These are phyloP conservation scores for Quercus bicolor DNA, from an alignment of 306 rosid species.

Conservation along the genomic window DNA sequence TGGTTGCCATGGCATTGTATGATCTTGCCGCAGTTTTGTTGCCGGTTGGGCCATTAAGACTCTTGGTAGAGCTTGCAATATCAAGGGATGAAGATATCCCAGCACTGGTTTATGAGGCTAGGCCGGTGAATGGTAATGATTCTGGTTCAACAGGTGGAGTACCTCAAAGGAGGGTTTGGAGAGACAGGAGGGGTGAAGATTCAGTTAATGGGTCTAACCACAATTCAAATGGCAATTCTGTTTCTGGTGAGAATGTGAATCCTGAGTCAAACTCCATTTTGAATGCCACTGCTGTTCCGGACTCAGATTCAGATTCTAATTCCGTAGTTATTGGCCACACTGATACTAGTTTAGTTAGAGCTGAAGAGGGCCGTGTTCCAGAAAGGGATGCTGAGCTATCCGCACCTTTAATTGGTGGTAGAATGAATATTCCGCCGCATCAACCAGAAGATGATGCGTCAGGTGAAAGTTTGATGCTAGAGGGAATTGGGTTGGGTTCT, in stretches of 20 bases:
- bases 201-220: slow-evolving; percentile 18
- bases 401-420: slow-evolving; percentile 51
- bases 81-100: slow-evolving; percentile 95
- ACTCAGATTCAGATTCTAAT: slow-evolving; percentile 19
- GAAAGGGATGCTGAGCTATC: slow-evolving; percentile 43
- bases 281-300: slow-evolving; percentile 5
- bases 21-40: slow-evolving; percentile 89
- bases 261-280: slow-evolving; percentile 16
- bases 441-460: slow-evolving; percentile 28
- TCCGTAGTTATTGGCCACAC: slow-evolving; percentile 5
- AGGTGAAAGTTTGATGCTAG: slow-evolving; percentile 54
- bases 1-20: slow-evolving; percentile 86
- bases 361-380: slow-evolving; percentile 58
- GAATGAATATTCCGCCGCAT: slow-evolving; percentile 27
- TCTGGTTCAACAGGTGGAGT: slow-evolving; percentile 27
- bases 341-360: slow-evolving; percentile 23
- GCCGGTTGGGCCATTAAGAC: slow-evolving; percentile 81
- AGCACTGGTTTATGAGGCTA: slow-evolving; percentile 90
- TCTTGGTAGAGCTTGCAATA: slow-evolving; percentile 87
- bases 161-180: slow-evolving; percentile 72
- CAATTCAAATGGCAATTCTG: slow-evolving; percentile 17
- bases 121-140: slow-evolving; percentile 57
- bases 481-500: slow-evolving; percentile 89
- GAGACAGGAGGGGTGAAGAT: slow-evolving; percentile 52
- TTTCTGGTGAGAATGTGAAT: slow-evolving; percentile 23